Base-by-base conservation (phyloP, 768 basidiomycete species). In the Chalciporus sphaerocephalus region DNA sequence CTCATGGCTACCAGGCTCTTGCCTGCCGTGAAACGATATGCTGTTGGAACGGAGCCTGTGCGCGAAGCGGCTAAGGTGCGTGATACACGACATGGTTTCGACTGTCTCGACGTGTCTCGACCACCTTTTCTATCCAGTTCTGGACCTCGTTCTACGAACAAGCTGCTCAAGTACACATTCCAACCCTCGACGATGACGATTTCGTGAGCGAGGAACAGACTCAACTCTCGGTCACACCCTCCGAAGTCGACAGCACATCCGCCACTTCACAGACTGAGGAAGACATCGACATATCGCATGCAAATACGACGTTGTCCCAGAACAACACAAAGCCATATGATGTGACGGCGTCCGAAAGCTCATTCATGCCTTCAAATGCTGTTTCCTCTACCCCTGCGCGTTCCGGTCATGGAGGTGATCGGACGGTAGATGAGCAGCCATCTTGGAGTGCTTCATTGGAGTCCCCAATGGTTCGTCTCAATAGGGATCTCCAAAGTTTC, bases 61-160 rank as follows among this genome's bases (percentile, higher is more conserved):
- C 75, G 87, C 49, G 92, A 97, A 53, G 89, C 92, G 21, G 90
- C 93, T 9, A 88, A 87, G 73, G 95, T 92, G 54, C 46, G 80
- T 67, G 0, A n/a, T n/a, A 32, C n/a, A 5, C 6, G 11, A 12
- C 12, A 12, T 10, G 27, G 8, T 28, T 28, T 28, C 9, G 27
- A 28, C 27, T n/a, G 5, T 38, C 27, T 37, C 35, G 36, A 8
- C 30, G 12, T 17, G 28, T 23, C 13, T 17, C 7, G 21, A 21
- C 24, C 21, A 20, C 36, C 21, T 7, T 21, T 1, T 22, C 16
- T 37, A 4, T 20, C 0, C 56, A 95, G 94, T 97, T 97, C 64
- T 98, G 95, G 94, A 85, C 85, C 4, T 86, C 89, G 0, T 98
- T 99, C 74, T 97, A 93, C 60, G 93, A 97, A 59, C 81, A 87